Percentiles rank a stretch among this genome's conserved stretches.
phyloP scores from a whole-genome alignment of 768 basidiomycete genomes.

The Clavulina sp. region DNA sequence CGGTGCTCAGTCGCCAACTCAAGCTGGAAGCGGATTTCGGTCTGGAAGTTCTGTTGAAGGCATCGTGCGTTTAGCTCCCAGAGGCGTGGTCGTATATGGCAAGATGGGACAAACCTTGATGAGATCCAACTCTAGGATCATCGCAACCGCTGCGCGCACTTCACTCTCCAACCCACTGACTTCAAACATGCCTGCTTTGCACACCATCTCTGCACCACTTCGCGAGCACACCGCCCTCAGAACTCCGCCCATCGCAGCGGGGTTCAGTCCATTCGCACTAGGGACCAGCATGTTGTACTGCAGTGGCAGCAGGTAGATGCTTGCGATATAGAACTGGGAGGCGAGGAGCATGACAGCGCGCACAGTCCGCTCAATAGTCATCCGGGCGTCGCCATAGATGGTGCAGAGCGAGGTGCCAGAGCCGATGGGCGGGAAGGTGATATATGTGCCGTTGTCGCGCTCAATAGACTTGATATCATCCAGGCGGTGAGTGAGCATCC shows the following conservation, averaged over 20 bases:
- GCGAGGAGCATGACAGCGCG: slow-evolving; percentile 89
- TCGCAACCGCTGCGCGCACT: slow-evolving; percentile 66
- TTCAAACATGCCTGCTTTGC: slow-evolving; percentile 95
- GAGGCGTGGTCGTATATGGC: not conserved
- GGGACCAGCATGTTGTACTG: slow-evolving; percentile 87
- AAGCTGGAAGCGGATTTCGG: slow-evolving; percentile 95
- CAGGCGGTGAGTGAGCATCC: slow-evolving; percentile 93
- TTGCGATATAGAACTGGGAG: slow-evolving; percentile 91
- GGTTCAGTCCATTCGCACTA: slow-evolving; percentile 51
- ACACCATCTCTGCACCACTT: slow-evolving; percentile 86
- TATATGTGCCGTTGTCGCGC: slow-evolving; percentile 92
- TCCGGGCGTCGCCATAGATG: slow-evolving; percentile 83
- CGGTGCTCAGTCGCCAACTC: slow-evolving; percentile 95
- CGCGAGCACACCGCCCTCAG: slow-evolving; percentile 73
- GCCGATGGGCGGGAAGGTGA: slow-evolving; percentile 84
- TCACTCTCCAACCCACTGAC: slow-evolving; percentile 88
- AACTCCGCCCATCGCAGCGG: slow-evolving; percentile 64
- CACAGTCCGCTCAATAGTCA: slow-evolving; percentile 88
- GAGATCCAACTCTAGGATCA: slow-evolving; percentile 81
- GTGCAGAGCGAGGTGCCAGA: slow-evolving; percentile 85
- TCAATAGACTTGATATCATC: slow-evolving; percentile 86
- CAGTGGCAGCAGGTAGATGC: slow-evolving; percentile 87
- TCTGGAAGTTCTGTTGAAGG: slow-evolving; percentile 59
- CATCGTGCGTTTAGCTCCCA: not conserved
- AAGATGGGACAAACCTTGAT: slow-evolving; percentile 45